These are phyloP conservation scores for Ustilago esculenta DNA, from an alignment of 1,284 basidiomycete genomes.

Conservation along the genomic window DNA sequence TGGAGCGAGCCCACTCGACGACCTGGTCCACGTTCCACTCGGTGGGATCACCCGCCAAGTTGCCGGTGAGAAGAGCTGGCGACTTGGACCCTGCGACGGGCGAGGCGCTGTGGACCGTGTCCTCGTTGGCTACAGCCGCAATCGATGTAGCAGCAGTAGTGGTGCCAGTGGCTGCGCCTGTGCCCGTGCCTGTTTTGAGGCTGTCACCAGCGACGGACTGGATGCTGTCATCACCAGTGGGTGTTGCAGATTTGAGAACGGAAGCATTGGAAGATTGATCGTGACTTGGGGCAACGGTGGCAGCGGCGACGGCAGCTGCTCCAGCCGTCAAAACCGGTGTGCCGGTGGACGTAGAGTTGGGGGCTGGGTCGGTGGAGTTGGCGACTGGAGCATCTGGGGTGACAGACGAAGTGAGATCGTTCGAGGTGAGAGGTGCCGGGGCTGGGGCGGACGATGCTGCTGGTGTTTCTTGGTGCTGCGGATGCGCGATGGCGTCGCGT, in stretches of 20 bases:
- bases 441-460: conserved; percentile 14
- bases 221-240: conserved; percentile 24
- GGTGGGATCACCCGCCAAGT: conserved; percentile 69
- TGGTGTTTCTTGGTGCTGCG: conserved; percentile 5
- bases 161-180: conserved; percentile 22
- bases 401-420: conserved; percentile 14
- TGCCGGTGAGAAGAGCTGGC: conserved; percentile 1
- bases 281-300: conserved; percentile 6
- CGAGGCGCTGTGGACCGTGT: conserved; percentile 23
- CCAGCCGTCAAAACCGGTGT: conserved; percentile 22
- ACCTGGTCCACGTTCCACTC: conserved; percentile 92
- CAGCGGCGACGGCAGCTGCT: conserved; percentile 64
- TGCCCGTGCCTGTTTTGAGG: conserved; percentile 20
- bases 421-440: conserved; percentile 22
- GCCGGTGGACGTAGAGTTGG: not conserved
- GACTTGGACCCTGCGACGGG: conserved; percentile 11
- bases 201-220: conserved; percentile 40
- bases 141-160: conserved; percentile 52
- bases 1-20: conserved; percentile 83
- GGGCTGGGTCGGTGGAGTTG: not conserved
- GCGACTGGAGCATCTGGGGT: conserved; percentile 14
- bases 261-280: conserved; percentile 22
- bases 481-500: conserved; percentile 9
- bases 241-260: not conserved
- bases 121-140: conserved; percentile 61